Base-by-base conservation (phyloP, 495 filamentous ascomycete genomes). In the Baudoinia panamericana region DNA sequence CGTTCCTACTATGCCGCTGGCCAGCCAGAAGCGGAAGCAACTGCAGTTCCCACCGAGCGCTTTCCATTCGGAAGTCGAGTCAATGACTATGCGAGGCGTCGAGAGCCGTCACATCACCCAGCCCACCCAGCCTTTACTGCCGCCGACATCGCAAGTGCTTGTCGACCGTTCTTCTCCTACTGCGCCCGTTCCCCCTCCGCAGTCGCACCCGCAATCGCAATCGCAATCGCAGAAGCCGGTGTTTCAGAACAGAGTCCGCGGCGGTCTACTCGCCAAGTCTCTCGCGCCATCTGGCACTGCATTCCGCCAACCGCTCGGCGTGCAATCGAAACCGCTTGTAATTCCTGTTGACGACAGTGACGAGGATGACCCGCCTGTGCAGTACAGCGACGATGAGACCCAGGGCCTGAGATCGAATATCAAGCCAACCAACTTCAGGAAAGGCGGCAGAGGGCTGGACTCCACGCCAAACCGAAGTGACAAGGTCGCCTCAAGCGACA, bases 211-310 rank as follows among this genome's bases (percentile, higher is more conserved):
- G 24, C 45, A 7, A n/a, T n/a, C n/a, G n/a, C n/a, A n/a, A n/a
- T n/a, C n/a, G n/a, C n/a, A n/a, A n/a, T n/a, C n/a, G n/a, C n/a
- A n/a, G n/a, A n/a, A n/a, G n/a, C n/a, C n/a, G n/a, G n/a, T n/a
- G 29, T 11, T 39, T 39, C 33, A 3, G n/a, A n/a, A 20, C 0
- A 45, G 26, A 23, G 24, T 39, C 22, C 10, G 39, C 17, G 29
- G 39, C 8, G 32, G 41, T 23, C 30, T 32, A 11, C 18, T 84
- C 13, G 72, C 72, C 8, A 76, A 56, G 38, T 33, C 68, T 11
- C 80, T 93, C 68, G 82, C 82, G 6, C 86, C 86, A 13, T 73
- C 76, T 29, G 86, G 86, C 10, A 92, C 84, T 4, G 58, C 63
- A 12, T 86, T 79, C 50, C 70, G 70, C 29, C 65, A 72, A 30